phyloP scores from a whole-genome alignment of 805 yeast genomes.

The Cyberlindnera petersonii region DNA sequence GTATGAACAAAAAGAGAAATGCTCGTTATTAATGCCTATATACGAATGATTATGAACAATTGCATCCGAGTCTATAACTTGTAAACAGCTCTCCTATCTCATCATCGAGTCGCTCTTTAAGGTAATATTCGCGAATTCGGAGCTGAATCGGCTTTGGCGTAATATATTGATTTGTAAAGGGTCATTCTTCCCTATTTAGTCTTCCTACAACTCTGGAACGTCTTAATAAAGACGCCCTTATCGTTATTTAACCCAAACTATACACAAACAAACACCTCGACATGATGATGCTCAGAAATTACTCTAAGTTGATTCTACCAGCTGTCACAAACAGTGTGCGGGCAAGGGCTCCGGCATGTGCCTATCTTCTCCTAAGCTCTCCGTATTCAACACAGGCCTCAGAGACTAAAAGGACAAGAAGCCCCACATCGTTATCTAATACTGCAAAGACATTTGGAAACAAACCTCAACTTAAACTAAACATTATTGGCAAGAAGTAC shows the following conservation, averaged over 20 bases:
- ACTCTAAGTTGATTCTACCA: too few species aligned
- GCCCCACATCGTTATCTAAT: constrained; percentile 16
- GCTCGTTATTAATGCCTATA: too few species aligned
- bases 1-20: too few species aligned
- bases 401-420: constrained; percentile 5
- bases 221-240: too few species aligned
- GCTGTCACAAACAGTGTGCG: not conserved
- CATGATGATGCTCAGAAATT: constrained; percentile 6
- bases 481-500: constrained; percentile 23
- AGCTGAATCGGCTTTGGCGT: constrained; percentile 1
- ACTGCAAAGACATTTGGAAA: constrained; percentile 12
- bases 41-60: too few species aligned
- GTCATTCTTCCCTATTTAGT: not conserved
- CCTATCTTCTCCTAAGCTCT: not conserved
- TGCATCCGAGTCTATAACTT: too few species aligned
- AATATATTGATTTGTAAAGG: constrained; percentile 2
- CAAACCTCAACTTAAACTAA: constrained; percentile 5
- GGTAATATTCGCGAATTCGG: constrained; percentile 6
- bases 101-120: too few species aligned
- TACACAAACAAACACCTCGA: not conserved
- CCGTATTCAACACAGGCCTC: constrained; percentile 7
- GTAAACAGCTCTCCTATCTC: too few species aligned
- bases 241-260: too few species aligned
- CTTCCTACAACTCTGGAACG: not conserved
- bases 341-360: not conserved